Evolutionary conservation across 2,329 filamentous ascomycete genomes (phyloP).

Genomic region (Claviceps paspali): DNA sequence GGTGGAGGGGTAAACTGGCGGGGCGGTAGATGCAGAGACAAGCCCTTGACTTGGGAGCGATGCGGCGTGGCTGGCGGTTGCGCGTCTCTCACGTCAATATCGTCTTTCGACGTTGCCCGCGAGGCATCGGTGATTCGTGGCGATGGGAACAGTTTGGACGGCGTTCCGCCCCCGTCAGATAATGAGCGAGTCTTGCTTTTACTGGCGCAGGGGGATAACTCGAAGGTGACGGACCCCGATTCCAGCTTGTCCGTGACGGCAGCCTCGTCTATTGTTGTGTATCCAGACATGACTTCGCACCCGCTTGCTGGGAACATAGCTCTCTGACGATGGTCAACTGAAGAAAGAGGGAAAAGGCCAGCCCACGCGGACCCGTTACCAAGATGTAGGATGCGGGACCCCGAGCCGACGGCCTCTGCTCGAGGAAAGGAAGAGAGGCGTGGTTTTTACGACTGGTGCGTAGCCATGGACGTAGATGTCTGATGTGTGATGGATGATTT

Average conservation of each 20-base stretch:
- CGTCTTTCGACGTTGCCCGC: constrained; percentile 48
- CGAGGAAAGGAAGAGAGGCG: background rate
- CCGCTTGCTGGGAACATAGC: background rate
- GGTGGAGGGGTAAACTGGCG: constrained; percentile 22
- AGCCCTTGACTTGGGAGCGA: constrained; percentile 48
- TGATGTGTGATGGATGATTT: background rate
- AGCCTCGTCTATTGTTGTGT: constrained; percentile 14
- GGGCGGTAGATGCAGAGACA: constrained; percentile 27
- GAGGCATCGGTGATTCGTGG: constrained; percentile 40
- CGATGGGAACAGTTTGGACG: constrained; percentile 40
- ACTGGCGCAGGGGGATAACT: constrained; percentile 21
- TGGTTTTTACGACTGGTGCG: background rate
- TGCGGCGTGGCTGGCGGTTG: constrained; percentile 54
- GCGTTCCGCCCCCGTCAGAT: constrained; percentile 46
- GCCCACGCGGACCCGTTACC: background rate
- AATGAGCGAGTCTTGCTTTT: constrained; percentile 47
- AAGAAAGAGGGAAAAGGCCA: background rate
- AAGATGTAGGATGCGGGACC: background rate
- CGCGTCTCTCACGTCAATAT: constrained; percentile 36
- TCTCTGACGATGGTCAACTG: background rate
- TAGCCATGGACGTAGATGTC: background rate
- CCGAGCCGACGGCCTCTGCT: background rate
- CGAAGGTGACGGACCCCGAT: constrained; percentile 5
- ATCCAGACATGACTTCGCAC: background rate
- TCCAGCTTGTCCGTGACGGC: constrained; percentile 18